Conservation (phyloP, 345 rosid species). For the Psidium friedrichsthalianum region DNA sequence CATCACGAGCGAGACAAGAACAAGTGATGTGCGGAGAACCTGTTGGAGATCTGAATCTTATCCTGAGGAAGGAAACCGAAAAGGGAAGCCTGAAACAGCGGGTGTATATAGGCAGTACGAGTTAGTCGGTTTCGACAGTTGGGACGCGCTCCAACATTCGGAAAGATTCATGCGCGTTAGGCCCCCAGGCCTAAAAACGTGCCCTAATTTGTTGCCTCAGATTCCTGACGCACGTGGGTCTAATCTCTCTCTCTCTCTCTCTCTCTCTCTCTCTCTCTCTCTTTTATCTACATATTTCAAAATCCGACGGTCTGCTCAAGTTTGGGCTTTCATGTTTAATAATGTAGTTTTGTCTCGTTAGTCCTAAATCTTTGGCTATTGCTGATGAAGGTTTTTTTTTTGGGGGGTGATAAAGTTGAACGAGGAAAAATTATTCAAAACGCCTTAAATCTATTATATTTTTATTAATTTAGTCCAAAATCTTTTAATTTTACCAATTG, state of each 20-base stretch:
- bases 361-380: background rate
- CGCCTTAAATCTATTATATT: too few species aligned
- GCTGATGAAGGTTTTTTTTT: too few species aligned
- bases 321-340: background rate
- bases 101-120: background rate
- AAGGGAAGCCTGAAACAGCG: background rate
- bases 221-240: too few species aligned
- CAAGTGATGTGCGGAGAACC: background rate
- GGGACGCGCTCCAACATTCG: background rate
- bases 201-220: background rate
- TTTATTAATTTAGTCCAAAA: too few species aligned
- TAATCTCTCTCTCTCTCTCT: background rate
- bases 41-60: background rate
- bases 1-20: background rate
- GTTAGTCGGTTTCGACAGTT: background rate
- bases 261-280: background rate
- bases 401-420: too few species aligned
- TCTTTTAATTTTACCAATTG: too few species aligned
- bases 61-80: background rate
- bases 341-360: too few species aligned
- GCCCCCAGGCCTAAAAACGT: background rate
- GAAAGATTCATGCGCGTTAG: background rate
- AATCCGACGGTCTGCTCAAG: background rate
- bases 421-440: too few species aligned
- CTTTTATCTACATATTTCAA: background rate